Conservation (phyloP, 768 basidiomycete genomes). For the Tulasnella sp. region DNA sequence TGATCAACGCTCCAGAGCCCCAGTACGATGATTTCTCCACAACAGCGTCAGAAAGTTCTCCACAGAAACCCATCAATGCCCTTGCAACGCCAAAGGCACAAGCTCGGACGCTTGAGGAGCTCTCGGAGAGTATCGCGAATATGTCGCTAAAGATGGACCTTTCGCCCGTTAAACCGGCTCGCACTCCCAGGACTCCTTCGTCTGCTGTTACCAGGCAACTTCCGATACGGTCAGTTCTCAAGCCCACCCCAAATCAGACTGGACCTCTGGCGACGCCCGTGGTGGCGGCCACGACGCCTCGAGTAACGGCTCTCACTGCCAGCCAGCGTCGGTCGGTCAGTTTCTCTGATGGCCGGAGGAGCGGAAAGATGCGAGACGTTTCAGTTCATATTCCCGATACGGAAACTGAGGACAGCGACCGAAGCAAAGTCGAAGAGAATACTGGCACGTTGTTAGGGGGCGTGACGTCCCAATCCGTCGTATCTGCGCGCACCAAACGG, state of each 20-base stretch:
- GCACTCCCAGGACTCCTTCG: conserved; percentile 19
- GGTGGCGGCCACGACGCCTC: not conserved
- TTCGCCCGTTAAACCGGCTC: conserved; percentile 21
- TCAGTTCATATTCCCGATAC: conserved; percentile 32
- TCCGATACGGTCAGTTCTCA: conserved; percentile 34
- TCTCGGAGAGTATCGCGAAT: conserved; percentile 24
- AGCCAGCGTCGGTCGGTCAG: conserved; percentile 80
- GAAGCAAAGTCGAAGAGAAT: conserved; percentile 33
- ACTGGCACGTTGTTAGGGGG: conserved; percentile 9
- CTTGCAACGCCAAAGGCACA: conserved; percentile 9
- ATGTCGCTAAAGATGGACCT: conserved; percentile 27
- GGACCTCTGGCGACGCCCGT: not conserved
- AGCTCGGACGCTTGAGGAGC: conserved; percentile 25
- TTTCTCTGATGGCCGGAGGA: conserved; percentile 90
- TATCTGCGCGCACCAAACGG: conserved; percentile 70
- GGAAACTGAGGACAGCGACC: conserved; percentile 33
- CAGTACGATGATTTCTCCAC: conserved; percentile 4
- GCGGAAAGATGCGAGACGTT: conserved; percentile 79
- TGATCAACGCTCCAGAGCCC: conserved; percentile 4
- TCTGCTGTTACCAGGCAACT: conserved; percentile 2
- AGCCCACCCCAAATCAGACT: conserved; percentile 17
- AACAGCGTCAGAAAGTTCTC: not conserved
- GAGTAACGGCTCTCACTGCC: conserved; percentile 21
- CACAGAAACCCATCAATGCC: not conserved
- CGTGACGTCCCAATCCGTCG: conserved; percentile 40